A percentile compares a stretch with the other conserved stretches of the same genome.
phyloP scores from a whole-genome alignment of 139 green algal species.

The Closterium sp. region DNA sequence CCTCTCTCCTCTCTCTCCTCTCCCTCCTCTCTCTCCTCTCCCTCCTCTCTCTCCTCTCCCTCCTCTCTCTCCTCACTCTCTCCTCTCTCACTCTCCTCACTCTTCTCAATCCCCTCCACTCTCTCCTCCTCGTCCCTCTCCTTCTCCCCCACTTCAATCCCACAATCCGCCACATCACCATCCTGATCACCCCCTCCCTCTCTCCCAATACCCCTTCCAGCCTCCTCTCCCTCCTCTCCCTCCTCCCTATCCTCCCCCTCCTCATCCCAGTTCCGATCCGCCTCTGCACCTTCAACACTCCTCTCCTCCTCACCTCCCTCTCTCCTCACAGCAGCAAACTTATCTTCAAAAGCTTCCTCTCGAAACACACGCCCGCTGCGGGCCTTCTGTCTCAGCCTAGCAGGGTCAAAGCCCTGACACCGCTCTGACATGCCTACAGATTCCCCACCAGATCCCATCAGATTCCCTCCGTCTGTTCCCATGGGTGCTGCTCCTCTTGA shows the following conservation, averaged over 20 bases:
- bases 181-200: not conserved
- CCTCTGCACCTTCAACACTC: not conserved
- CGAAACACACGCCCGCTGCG: not conserved
- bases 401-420: not conserved
- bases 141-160: not conserved
- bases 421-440: not conserved
- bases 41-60: too few relatives aligned
- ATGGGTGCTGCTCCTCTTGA: not conserved
- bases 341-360: not conserved
- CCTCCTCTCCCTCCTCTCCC: too few relatives aligned
- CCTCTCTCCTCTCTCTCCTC: not conserved
- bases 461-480: not conserved
- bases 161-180: too few relatives aligned
- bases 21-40: not conserved
- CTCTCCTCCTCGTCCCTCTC: not conserved
- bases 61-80: too few relatives aligned
- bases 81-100: too few relatives aligned
- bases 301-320: not conserved
- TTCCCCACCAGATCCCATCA: not conserved
- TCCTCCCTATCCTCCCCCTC: not conserved
- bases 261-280: not conserved
- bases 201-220: not conserved
- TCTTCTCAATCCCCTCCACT: too few relatives aligned
- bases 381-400: not conserved
- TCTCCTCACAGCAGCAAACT: not conserved